A percentile compares a stretch with the other conserved stretches of the same genome.
Evolutionary conservation across 2,329 filamentous ascomycete species (phyloP).

Genomic region (Harringtonia aguacate): DNA sequence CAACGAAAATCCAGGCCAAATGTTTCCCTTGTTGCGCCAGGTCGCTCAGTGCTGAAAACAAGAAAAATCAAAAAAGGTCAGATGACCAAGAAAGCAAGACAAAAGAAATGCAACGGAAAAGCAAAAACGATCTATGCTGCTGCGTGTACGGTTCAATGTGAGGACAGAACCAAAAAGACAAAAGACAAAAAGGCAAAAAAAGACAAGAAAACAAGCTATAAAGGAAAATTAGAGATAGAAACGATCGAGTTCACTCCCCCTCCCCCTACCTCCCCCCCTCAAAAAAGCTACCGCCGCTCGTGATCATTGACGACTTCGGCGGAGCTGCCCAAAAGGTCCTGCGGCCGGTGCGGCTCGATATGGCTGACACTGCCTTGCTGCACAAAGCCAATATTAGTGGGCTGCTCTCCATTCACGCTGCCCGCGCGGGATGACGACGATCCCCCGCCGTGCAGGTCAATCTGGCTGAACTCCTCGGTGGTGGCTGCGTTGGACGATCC

Average conservation of each 20-base stretch:
- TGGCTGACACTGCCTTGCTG: conserved; percentile 45
- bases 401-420: conserved; percentile 29
- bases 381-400: conserved; percentile 46
- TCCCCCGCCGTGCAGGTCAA: conserved; percentile 23
- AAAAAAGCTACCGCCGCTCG: conserved; percentile 16
- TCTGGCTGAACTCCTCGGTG: conserved; percentile 30
- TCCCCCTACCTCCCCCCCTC: too few relatives aligned
- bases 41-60: conserved; percentile 1
- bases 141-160: background rate
- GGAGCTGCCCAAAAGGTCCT: conserved; percentile 39
- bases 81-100: too few relatives aligned
- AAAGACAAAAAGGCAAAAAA: background rate
- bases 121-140: background rate
- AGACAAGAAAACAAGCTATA: background rate
- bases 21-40: conserved; percentile 2
- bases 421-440: conserved; percentile 12
- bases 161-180: background rate
- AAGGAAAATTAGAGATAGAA: background rate
- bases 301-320: conserved; percentile 51
- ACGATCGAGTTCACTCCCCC: too few relatives aligned
- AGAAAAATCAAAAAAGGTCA: background rate
- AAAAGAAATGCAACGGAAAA: too few relatives aligned
- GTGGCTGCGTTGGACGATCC: conserved; percentile 35
- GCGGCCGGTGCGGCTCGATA: conserved; percentile 36
- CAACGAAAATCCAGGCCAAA: background rate